Evolutionary conservation across 306 rosid genomes (phyloP), one percentile per base, ranked within the genome.

Genomic region (Quercus robur): DNA sequence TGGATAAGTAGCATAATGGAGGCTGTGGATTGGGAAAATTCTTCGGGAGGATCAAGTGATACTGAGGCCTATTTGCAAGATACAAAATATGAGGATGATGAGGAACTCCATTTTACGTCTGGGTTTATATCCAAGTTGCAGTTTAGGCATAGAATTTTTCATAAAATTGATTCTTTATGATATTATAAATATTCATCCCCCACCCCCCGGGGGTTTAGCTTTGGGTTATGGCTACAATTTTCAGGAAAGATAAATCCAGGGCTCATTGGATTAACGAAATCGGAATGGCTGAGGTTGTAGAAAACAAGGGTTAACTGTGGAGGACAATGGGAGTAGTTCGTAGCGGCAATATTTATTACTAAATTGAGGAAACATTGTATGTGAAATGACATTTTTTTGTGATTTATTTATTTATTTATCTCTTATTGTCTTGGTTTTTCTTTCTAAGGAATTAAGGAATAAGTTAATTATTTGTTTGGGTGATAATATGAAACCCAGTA

Each of bases 341-440:
- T 12, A n/a, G 68, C 35, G 87, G 89, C 76, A 86, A 84, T 78
- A 81, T 75, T 73, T 93, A 89, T 83, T 90, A 83, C 85, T 89
- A 91, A 26, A 84, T 89, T 56, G 96, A 91, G 82, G 99, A 93
- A 81, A 87, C 87, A 74, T 76, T 91, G 99, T 93, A 87, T 81
- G 97, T 90, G 80, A 72, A 80, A 82, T 75, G 26, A 41, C 56
- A 21, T 19, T 67, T 81, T 54, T 57, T 84, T 54, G 67, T 15
- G 41, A 19, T 77, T 26, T 26, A 0, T 26, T 26, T 25, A 25
- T 25, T 26, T 26, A 1, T 26, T 26, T 1, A 33, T 21, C 14
- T 79, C 4, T 54, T 52, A 30, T 17, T 10, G 25, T 67, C 41
- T 30, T 69, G 59, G 56, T 25, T 59, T 59, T 26, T 63, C 2